A percentile compares a stretch with the other conserved stretches of the same genome.
These are phyloP conservation scores for Cordyceps farinosa DNA, from an alignment of 2,329 filamentous ascomycete species.

Conservation along the genomic window DNA sequence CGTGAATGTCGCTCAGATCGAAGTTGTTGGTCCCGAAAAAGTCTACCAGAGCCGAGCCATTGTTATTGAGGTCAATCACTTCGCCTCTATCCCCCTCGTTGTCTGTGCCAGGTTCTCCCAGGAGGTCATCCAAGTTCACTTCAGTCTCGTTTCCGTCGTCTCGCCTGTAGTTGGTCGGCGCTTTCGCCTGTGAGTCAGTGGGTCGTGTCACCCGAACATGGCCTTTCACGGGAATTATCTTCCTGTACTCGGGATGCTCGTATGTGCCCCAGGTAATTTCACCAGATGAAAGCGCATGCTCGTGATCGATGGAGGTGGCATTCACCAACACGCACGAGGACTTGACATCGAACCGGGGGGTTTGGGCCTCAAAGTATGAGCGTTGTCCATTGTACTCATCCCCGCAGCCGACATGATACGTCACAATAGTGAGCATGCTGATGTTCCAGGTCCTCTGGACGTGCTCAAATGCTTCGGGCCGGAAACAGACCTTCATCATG, in stretches of 20 bases:
- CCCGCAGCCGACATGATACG: constrained; percentile 10
- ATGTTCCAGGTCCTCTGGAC: background rate
- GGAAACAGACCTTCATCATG: background rate
- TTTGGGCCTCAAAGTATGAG: constrained; percentile 4
- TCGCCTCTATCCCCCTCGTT: background rate
- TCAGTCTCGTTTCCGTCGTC: too few relatives aligned
- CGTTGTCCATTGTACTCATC: background rate
- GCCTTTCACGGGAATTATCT: background rate
- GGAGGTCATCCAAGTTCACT: background rate
- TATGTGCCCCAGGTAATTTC: constrained; percentile 16
- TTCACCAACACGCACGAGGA: background rate
- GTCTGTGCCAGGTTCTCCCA: background rate
- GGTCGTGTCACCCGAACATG: background rate
- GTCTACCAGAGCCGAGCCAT: background rate
- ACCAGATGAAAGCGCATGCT: constrained; percentile 12
- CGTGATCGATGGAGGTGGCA: background rate
- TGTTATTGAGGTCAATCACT: background rate
- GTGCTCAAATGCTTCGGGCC: background rate
- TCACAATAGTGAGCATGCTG: background rate
- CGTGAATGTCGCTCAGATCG: background rate
- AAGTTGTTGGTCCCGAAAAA: background rate
- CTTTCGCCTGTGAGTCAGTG: background rate
- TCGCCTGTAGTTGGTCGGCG: background rate
- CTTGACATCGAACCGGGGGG: background rate
- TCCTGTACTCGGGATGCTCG: constrained; percentile 3